Evolutionary conservation across 345 rosid genomes (phyloP), one percentile per base, ranked within the genome.

Genomic region (Clausena lansium): DNA sequence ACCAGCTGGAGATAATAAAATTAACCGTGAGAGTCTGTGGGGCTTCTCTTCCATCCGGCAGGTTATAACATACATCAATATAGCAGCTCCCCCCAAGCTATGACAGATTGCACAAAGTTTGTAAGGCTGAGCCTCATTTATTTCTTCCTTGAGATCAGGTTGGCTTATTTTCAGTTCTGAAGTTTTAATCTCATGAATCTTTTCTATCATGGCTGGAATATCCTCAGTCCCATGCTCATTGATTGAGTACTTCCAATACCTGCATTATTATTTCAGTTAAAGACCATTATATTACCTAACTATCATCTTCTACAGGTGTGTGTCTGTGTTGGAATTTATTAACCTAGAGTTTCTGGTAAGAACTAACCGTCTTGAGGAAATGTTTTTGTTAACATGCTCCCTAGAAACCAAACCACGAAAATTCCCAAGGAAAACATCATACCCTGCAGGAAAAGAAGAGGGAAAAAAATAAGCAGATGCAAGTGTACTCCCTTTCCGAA

Each of bases 51-150:
- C 89, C 14, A 92, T 87, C 47, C 75, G 91, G 71, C 82, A 85
- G 19, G 91, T 90, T 78, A 94, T 79, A 71, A 91, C 85, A 64
- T 94, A 89, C 93, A 91, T 94, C 71, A 96, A 78, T 82, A 94
- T 86, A 78, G 87, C 98, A 77, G 99, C 99, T 82, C 99, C 99
- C 50, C 99, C 99, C 83, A 96, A 83, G 83, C 99, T 96, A 77
- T 96, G 99, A 77, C 91, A 85, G 84, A 94, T 72, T 59, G 98
- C 97, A 87, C 95, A 94, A 20, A 96, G 99, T 86, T 86, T 89
- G 82, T 90, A 96, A 65, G 91, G 97, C 79, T 93, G 94, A 62
- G 87, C 89, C 36, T 83, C 81, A 6, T 70, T 84, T 32, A 73
- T 71, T 80, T 91, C 98, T 78, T 91, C 94, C 62, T 80, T 82